Conservation (phyloP, 108 stramenopile genomes). For the Fragilariopsis cylindrus region DNA sequence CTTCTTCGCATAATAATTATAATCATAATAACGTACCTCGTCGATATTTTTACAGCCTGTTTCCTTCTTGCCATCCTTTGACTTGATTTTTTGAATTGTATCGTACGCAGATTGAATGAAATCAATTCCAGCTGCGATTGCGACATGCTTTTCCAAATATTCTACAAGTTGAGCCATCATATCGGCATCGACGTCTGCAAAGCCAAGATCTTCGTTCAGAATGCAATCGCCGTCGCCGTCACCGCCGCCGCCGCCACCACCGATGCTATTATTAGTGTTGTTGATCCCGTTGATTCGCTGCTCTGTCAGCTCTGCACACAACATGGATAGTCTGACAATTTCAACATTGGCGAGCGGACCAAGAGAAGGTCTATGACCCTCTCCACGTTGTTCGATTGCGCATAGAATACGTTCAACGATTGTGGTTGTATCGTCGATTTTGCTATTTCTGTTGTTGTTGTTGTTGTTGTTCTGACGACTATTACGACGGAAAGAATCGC, state of each 20-base stretch:
- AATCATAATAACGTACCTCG: slow-evolving; percentile 8
- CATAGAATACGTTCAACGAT: slow-evolving; percentile 26
- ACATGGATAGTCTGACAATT: slow-evolving; percentile 9
- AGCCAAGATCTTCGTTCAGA: slow-evolving; percentile 21
- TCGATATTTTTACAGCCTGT: slow-evolving; percentile 11
- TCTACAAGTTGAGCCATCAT: slow-evolving; percentile 25
- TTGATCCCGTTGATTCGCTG: background rate
- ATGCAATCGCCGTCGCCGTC: slow-evolving; percentile 1
- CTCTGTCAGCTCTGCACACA: slow-evolving; percentile 9
- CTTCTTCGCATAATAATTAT: background rate
- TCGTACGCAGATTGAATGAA: slow-evolving; percentile 37
- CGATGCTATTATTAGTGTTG: background rate
- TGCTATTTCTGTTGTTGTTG: background rate
- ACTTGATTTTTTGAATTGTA: slow-evolving; percentile 15
- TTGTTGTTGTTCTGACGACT: background rate
- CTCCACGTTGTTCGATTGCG: slow-evolving; percentile 21
- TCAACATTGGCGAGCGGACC: slow-evolving; percentile 11
- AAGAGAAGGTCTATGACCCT: background rate
- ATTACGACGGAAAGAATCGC: background rate
- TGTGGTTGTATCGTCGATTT: background rate
- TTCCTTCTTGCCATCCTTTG: background rate
- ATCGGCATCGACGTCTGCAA: slow-evolving; percentile 37
- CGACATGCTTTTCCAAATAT: slow-evolving; percentile 42
- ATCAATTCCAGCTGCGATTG: slow-evolving; percentile 26
- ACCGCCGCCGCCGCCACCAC: background rate